These are phyloP conservation scores for Podospora didyma DNA, from an alignment of 495 filamentous ascomycete species.

Conservation along the genomic window DNA sequence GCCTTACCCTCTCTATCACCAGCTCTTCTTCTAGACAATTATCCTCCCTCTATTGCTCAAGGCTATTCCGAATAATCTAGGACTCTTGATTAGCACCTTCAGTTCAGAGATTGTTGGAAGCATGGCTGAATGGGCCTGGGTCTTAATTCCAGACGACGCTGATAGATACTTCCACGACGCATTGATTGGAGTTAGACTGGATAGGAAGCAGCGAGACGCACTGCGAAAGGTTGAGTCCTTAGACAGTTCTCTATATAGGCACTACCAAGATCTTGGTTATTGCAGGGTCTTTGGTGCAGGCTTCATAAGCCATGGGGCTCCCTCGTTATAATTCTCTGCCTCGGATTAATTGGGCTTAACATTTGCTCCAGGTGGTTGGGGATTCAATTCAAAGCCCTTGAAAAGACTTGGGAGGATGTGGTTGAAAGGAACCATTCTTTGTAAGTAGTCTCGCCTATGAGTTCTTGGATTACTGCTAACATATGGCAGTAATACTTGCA, in stretches of 20 bases:
- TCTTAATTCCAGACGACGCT: slow-evolving; percentile 3
- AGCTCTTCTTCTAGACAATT: slow-evolving; percentile 6
- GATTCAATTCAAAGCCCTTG: slow-evolving; percentile 2
- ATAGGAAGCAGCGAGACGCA: slow-evolving; percentile 4
- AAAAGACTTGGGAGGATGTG: slow-evolving; percentile 3
- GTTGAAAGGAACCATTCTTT: slow-evolving; percentile 8
- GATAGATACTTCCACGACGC: slow-evolving; percentile 7
- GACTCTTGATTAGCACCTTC: slow-evolving; percentile 9
- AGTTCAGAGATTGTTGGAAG: slow-evolving; percentile 9
- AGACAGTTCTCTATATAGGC: slow-evolving; percentile 1
- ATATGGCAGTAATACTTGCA: slow-evolving; percentile 2
- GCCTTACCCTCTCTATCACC: slow-evolving; percentile 6
- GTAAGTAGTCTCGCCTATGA: background rate
- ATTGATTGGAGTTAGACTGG: slow-evolving; percentile 1
- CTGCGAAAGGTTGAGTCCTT: slow-evolving; percentile 8
- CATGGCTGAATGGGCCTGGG: slow-evolving; percentile 5
- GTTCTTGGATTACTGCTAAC: slow-evolving; percentile 1
- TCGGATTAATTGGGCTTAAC: slow-evolving; percentile 5
- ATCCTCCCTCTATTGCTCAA: slow-evolving; percentile 3
- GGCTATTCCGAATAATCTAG: slow-evolving; percentile 5
- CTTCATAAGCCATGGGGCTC: slow-evolving; percentile 1
- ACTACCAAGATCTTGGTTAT: slow-evolving; percentile 6
- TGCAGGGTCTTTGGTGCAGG: slow-evolving; percentile 2
- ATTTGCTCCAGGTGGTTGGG: slow-evolving; percentile 5
- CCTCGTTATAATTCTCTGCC: background rate